A percentile compares a stretch with the other conserved stretches of the same genome.
These are phyloP conservation scores for Suillus subaureus DNA, from an alignment of 768 basidiomycete genomes.

Conservation along the genomic window DNA sequence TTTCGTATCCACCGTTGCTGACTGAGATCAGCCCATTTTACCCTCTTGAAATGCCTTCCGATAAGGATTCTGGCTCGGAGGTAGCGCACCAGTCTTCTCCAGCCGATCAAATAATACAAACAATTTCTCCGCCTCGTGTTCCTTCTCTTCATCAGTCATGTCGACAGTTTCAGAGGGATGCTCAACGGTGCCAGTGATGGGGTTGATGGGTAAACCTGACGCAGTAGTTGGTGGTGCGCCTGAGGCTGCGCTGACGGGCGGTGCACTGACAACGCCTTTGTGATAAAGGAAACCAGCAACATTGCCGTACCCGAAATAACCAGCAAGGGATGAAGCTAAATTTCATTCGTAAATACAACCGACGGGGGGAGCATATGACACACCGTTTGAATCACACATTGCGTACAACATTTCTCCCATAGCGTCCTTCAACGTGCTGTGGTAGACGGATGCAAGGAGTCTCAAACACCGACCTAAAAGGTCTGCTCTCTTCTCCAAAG, in stretches of 20 bases:
- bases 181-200: slow-evolving; percentile 80
- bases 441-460: slow-evolving; percentile 73
- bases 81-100: slow-evolving; percentile 72
- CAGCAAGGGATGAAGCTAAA: slow-evolving; percentile 69
- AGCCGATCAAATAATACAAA: slow-evolving; percentile 91
- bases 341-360: slow-evolving; percentile 1
- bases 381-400: slow-evolving; percentile 78
- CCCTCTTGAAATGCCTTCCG: slow-evolving; percentile 59
- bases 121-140: slow-evolving; percentile 87
- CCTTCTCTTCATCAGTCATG: slow-evolving; percentile 97
- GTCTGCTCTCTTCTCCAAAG: slow-evolving; percentile 74
- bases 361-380: slow-evolving; percentile 11
- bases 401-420: slow-evolving; percentile 88
- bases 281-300: slow-evolving; percentile 94
- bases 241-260: slow-evolving; percentile 37
- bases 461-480: slow-evolving; percentile 80
- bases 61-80: slow-evolving; percentile 68
- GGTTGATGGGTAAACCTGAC: slow-evolving; percentile 61
- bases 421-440: slow-evolving; percentile 69
- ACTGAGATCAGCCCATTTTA: slow-evolving; percentile 11
- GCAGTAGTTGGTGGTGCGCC: slow-evolving; percentile 36
- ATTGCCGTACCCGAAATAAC: slow-evolving; percentile 91
- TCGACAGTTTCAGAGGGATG: slow-evolving; percentile 41
- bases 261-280: slow-evolving; percentile 78
- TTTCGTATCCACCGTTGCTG: background rate